Percentiles rank a stretch among this genome's conserved stretches.
Conservation (phyloP, 805 yeast species). For the Yamadazyma sp. region DNA sequence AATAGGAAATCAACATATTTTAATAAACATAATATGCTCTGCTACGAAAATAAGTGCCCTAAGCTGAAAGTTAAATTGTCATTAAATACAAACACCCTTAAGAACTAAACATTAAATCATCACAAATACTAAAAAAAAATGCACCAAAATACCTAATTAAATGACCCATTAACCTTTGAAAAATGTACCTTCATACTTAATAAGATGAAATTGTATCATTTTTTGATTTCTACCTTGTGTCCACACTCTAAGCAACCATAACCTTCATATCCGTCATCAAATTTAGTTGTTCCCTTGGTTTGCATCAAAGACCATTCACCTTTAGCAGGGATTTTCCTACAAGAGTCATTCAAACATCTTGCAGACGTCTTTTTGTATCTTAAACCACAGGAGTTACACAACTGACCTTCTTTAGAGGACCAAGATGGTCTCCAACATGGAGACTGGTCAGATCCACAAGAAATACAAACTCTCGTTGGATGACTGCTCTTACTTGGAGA, state of each 20-base stretch:
- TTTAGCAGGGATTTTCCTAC: conserved; percentile 92
- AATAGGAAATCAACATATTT: too few relatives aligned
- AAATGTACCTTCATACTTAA: conserved; percentile 4
- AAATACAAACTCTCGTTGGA: conserved; percentile 66
- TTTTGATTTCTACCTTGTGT: conserved; percentile 38
- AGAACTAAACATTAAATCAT: background rate
- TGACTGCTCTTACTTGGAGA: conserved; percentile 30
- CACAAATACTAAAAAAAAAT: background rate
- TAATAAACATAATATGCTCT: too few relatives aligned
- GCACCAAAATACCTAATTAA: conserved; percentile 3
- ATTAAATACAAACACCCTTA: conserved; percentile 1
- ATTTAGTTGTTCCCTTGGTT: conserved; percentile 52
- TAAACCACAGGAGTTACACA: conserved; percentile 94
- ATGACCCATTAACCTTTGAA: conserved; percentile 1
- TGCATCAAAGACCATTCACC: conserved; percentile 93
- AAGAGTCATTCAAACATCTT: conserved; percentile 70
- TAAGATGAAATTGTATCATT: conserved; percentile 2
- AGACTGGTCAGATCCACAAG: conserved; percentile 86
- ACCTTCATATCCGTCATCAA: conserved; percentile 41
- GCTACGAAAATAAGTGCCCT: too few relatives aligned
- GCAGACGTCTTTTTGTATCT: conserved; percentile 93
- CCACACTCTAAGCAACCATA: conserved; percentile 46
- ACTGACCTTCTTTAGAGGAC: conserved; percentile 88
- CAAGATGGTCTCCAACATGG: conserved; percentile 99
- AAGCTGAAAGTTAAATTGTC: too few relatives aligned